Evolutionary conservation across 2,329 filamentous ascomycete species (phyloP).

Genomic region (Claviceps fusiformis): DNA sequence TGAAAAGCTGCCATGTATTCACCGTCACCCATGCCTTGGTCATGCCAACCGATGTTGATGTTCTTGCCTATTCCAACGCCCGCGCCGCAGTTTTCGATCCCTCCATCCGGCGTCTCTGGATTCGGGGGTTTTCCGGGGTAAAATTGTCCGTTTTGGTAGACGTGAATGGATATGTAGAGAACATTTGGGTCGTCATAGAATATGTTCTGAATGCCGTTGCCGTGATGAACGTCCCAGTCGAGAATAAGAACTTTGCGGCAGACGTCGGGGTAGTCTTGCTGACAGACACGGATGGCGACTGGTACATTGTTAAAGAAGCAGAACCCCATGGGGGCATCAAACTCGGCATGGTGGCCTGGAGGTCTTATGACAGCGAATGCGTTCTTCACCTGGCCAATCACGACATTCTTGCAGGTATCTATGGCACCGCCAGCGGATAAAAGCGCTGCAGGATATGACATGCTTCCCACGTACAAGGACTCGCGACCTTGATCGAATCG

Average conservation of each 20-base stretch:
- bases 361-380: slow-evolving; percentile 91
- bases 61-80: slow-evolving; percentile 45
- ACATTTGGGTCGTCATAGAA: slow-evolving; percentile 93
- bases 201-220: slow-evolving; percentile 91
- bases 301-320: slow-evolving; percentile 98
- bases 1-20: slow-evolving; percentile 97
- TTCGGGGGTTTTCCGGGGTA: slow-evolving; percentile 61
- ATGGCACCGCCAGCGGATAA: slow-evolving; percentile 88
- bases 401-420: slow-evolving; percentile 87
- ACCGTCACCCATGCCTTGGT: slow-evolving; percentile 79
- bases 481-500: slow-evolving; percentile 50
- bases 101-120: slow-evolving; percentile 43
- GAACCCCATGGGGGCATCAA: slow-evolving; percentile 76
- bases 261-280: slow-evolving; percentile 60
- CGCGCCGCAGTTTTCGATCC: slow-evolving; percentile 44
- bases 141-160: slow-evolving; percentile 70
- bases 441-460: slow-evolving; percentile 68
- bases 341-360: slow-evolving; percentile 89
- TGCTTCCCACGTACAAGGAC: slow-evolving; percentile 70
- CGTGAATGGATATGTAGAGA: slow-evolving; percentile 88
- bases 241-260: slow-evolving; percentile 87
- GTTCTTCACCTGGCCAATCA: slow-evolving; percentile 74
- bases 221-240: slow-evolving; percentile 75
- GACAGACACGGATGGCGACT: slow-evolving; percentile 79
- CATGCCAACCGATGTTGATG: slow-evolving; percentile 54